Conservation (phyloP, 2,329 filamentous ascomycete genomes). For the Ophiostoma quercus region DNA sequence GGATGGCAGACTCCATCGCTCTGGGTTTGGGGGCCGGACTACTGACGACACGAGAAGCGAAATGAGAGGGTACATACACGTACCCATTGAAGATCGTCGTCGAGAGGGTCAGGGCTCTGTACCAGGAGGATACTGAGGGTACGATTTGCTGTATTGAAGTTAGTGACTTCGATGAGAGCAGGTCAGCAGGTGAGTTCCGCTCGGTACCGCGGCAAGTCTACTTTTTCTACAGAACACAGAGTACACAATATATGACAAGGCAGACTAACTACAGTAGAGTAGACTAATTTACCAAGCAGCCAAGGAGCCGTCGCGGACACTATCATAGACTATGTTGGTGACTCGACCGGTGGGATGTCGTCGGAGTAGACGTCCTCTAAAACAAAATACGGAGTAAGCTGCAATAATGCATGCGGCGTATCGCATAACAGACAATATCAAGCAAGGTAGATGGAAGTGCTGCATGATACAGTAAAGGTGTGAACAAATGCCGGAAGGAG, state of each 20-base stretch:
- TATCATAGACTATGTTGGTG: background rate
- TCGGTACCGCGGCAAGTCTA: background rate
- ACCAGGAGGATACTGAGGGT: background rate
- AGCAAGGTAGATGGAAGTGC: background rate
- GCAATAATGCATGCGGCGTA: no score
- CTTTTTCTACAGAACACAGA: background rate
- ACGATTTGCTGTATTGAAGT: no score
- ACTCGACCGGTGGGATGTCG: background rate
- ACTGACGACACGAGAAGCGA: constrained; percentile 1
- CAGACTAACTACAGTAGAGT: background rate
- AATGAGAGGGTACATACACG: background rate
- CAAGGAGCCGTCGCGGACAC: background rate
- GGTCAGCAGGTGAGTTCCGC: background rate
- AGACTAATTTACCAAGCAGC: background rate
- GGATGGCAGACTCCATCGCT: background rate
- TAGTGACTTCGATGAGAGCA: no score
- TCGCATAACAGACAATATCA: background rate
- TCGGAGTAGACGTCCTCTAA: no score
- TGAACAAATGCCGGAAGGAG: background rate
- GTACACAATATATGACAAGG: background rate
- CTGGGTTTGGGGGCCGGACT: background rate
- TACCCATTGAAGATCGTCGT: background rate
- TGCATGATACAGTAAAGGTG: background rate
- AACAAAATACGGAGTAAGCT: no score
- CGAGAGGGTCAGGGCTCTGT: background rate